A percentile compares a stretch with the other conserved stretches of the same genome.
Evolutionary conservation across 129 eudicot species (phyloP).

Genomic region (Logfia minima): DNA sequence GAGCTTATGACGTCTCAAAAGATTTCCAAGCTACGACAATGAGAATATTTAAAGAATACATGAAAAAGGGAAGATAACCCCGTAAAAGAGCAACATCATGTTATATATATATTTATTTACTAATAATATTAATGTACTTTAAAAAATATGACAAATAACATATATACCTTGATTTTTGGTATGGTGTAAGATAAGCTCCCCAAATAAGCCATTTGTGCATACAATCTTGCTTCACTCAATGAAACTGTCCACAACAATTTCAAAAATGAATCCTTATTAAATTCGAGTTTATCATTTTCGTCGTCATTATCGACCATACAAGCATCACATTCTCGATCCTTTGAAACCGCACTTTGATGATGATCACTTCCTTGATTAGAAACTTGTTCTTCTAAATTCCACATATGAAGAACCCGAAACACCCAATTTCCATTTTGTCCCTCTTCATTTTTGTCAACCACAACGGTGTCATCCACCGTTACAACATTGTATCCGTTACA

Average conservation of each 20-base stretch:
- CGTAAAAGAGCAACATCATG: not conserved
- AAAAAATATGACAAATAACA: too few relatives aligned
- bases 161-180: slow-evolving; percentile 65
- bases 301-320: slow-evolving; percentile 41
- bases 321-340: slow-evolving; percentile 36
- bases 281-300: slow-evolving; percentile 31
- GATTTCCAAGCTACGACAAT: slow-evolving; percentile 56
- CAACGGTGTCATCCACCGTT: slow-evolving; percentile 47
- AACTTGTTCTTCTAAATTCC: slow-evolving; percentile 34
- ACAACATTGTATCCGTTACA: slow-evolving; percentile 32
- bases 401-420: slow-evolving; percentile 53
- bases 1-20: slow-evolving; percentile 53
- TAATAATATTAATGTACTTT: too few relatives aligned
- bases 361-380: slow-evolving; percentile 2
- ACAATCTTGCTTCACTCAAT: slow-evolving; percentile 71
- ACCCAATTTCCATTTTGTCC: slow-evolving; percentile 61
- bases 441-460: slow-evolving; percentile 31
- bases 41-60: not conserved
- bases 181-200: slow-evolving; percentile 77
- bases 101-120: too few relatives aligned
- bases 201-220: slow-evolving; percentile 78
- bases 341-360: slow-evolving; percentile 2
- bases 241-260: slow-evolving; percentile 64
- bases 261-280: slow-evolving; percentile 61
- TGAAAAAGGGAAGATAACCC: not conserved